Base-by-base conservation (phyloP, 164 flowering plant genomes). In the Piper longum region DNA sequence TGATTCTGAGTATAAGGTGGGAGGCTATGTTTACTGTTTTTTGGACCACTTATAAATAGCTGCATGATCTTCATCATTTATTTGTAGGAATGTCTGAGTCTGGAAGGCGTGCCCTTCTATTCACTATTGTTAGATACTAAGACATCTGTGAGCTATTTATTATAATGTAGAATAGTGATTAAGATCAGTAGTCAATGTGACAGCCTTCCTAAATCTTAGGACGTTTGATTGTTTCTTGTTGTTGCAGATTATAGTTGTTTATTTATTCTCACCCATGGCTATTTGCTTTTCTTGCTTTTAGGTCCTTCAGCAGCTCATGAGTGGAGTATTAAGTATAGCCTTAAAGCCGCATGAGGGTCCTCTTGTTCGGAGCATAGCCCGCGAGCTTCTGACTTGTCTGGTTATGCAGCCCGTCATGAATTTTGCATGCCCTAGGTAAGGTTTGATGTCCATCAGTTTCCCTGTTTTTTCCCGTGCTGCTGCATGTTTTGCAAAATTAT, bases 1-100 rank as follows among this genome's bases (percentile, higher is more conserved):
- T 57, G 98, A 91, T 85, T 69, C 90, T 85, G 99, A 95, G 96
- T 91, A 87, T 87, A 95, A 95, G 99, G 99, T 95, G 82, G 81
- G 88, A 48, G 52, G 75, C 80, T 73, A 77, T 68, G 60, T 76
- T 7, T 44, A 56, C 18, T 54, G 36, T 55, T 41, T 41, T 42
- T 16, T 19, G 41, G 43, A 54, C 16, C n/a, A 26, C 36, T 26
- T 26, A 26, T 26, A 0, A 26, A 26, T 26, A 1, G 36, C 36
- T 26, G 36, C 36, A 26, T 26, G 36, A 26, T 26, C 36, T 26
- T 26, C 36, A 26, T 26, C 36, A 26, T 26, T 26, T 26, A 26
- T 26, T 26, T 26, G 36, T 26, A 26, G 36, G 36, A 26, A 59
- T 12, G 16, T 26, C 13, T 59, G 41, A 57, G 4, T 2, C 16